Conservation (phyloP, 441 rosid genomes). For the Populus hybrid region DNA sequence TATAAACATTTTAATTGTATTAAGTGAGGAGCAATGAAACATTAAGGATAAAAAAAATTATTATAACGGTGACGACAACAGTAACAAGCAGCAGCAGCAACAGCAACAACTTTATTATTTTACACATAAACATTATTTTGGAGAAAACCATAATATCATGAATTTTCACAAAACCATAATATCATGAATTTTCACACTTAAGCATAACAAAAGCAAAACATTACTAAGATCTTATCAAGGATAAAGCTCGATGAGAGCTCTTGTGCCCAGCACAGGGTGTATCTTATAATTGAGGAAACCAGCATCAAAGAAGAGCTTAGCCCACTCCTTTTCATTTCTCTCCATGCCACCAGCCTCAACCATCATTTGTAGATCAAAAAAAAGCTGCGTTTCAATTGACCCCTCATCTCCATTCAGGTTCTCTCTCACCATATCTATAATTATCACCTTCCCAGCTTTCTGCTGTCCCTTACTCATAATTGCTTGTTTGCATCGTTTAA, state of each 20-base stretch:
- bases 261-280: conserved; percentile 15
- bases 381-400: conserved; percentile 9
- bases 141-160: no score
- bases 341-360: background rate
- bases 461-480: background rate
- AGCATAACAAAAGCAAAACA: no score
- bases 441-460: conserved; percentile 20
- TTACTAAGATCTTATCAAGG: conserved; percentile 10
- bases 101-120: no score
- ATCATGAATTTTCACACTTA: no score
- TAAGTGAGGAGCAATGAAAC: no score
- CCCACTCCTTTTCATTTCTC: conserved; percentile 27
- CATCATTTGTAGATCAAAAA: conserved; percentile 20
- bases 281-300: conserved; percentile 23
- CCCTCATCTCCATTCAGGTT: background rate
- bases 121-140: no score
- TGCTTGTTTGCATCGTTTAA: no score
- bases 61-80: no score
- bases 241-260: conserved; percentile 29
- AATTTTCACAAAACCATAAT: no score
- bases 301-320: conserved; percentile 20
- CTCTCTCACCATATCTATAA: conserved; percentile 6
- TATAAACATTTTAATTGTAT: no score
- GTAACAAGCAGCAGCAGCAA: no score
- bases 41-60: no score